Conservation (phyloP, 805 yeast genomes). For the Starmerella sirachaensis region DNA sequence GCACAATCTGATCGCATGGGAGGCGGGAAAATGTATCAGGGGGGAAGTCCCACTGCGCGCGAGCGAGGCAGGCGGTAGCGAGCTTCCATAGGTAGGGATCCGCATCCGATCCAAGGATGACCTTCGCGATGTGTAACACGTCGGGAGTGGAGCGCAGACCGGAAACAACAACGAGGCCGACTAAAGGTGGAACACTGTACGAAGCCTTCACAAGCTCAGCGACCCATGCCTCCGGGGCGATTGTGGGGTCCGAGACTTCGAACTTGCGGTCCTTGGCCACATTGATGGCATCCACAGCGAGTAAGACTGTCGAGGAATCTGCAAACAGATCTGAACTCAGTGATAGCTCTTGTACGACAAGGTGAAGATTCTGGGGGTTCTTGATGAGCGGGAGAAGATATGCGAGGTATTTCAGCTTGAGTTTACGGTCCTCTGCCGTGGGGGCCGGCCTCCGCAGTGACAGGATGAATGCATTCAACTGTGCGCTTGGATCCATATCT, state of each 20-base stretch:
- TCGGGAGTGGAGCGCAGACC: conserved; percentile 9
- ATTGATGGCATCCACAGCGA: conserved; percentile 16
- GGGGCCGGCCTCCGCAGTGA: conserved; percentile 7
- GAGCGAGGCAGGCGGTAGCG: conserved; percentile 14
- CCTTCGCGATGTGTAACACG: conserved; percentile 3
- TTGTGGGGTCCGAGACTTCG: conserved; percentile 19
- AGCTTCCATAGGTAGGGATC: conserved; percentile 1
- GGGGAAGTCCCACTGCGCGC: conserved; percentile 16
- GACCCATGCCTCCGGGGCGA: conserved; percentile 12
- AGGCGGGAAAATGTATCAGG: conserved; percentile 2
- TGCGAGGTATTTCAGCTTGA: conserved; percentile 9
- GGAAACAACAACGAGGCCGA: conserved; percentile 12
- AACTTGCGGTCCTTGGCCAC: conserved; percentile 18
- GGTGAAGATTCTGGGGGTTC: conserved; percentile 18
- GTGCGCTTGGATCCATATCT: conserved; percentile 7
- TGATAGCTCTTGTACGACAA: conserved; percentile 14
- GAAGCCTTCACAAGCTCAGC: conserved; percentile 2
- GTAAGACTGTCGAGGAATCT: conserved; percentile 2
- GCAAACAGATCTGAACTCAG: conserved; percentile 7
- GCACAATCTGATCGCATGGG: conserved; percentile 5
- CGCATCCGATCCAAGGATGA: background rate
- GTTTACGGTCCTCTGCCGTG: background rate
- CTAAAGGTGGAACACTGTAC: conserved; percentile 9
- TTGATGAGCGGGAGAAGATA: conserved; percentile 18
- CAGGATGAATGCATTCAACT: conserved; percentile 6